Evolutionary conservation across 106 monocot genomes (phyloP), one percentile per base, ranked within the genome.

Genomic region (Vanilla planifolia): DNA sequence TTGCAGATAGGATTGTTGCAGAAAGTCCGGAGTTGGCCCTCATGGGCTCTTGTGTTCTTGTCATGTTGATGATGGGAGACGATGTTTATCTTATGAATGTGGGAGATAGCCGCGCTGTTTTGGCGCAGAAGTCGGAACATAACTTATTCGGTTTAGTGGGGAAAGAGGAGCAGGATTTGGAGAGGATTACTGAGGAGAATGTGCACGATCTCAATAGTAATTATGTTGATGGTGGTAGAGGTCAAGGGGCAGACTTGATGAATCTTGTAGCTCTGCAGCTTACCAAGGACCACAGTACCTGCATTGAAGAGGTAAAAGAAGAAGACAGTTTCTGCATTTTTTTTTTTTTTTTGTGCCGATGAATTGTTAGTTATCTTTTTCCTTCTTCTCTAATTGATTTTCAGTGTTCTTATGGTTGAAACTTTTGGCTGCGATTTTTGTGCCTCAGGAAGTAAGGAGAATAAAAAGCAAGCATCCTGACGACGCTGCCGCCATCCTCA

Each of bases 51-150:
- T 88, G 88, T 39, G 71, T 88, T 4, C 71, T 88, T 10, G 88
- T 83, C 10, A 70, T 77, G 73, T 41, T 83, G 63, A 71, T 83
- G 83, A 88, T 68, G 48, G 83, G 80, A 11, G 69, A 82, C 6
- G 82, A 88, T 25, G 70, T 88, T 4, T 88, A 79, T 23, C 19
- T 88, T 25, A 79, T 88, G 87, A 88, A 88, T 33, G 87, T 88
- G 3, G 87, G 87, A 21, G 88, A 88, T 45, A 83, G 83, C 67
- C 69, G 88, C 9, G 88, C 76, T 5, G 83, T 88, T 25, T 48
- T 87, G 39, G 81, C 69, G 14, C 64, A 51, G 64, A 66, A n/a
- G n/a, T n/a, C n/a, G n/a, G n/a, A n/a, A n/a, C n/a, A n/a, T n/a
- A n/a, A n/a, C n/a, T n/a, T n/a, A n/a, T n/a, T n/a, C n/a, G n/a